A percentile compares a stretch with the other conserved stretches of the same genome.
Conservation (phyloP, 768 basidiomycete genomes). For the Lactarius psammicola region DNA sequence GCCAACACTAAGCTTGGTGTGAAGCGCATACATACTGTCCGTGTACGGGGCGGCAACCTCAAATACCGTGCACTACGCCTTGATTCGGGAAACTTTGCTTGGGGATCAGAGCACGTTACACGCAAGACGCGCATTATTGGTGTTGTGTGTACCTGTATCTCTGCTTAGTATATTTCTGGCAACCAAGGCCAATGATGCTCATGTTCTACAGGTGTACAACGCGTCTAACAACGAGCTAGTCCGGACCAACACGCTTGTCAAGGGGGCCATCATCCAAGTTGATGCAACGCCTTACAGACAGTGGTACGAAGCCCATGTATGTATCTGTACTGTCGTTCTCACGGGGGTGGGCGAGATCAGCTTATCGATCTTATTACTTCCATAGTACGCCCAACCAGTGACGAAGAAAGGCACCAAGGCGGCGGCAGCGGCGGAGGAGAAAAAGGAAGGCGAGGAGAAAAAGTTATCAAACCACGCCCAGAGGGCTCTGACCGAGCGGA, state of each 20-base stretch:
- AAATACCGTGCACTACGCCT: conserved; percentile 97
- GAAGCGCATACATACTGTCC: conserved; percentile 94
- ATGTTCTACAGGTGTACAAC: conserved; percentile 78
- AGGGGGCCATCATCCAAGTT: conserved; percentile 93
- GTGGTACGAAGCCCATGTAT: conserved; percentile 98
- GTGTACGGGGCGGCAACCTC: conserved; percentile 91
- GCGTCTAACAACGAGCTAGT: conserved; percentile 99
- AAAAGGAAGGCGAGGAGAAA: conserved; percentile 56
- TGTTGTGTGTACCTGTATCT: conserved; percentile 63
- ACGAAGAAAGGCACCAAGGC: conserved; percentile 82
- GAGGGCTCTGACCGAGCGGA: conserved; percentile 83
- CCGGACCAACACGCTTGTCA: conserved; percentile 98
- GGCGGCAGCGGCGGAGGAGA: conserved; percentile 47
- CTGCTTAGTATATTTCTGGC: neutral
- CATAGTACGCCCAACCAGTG: conserved; percentile 90
- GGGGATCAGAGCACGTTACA: conserved; percentile 93
- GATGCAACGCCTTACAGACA: conserved; percentile 99
- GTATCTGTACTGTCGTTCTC: conserved; percentile 37
- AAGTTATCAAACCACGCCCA: conserved; percentile 91
- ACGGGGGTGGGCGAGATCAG: conserved; percentile 6
- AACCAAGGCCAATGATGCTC: neutral
- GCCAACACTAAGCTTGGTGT: conserved; percentile 96
- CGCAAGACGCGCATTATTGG: conserved; percentile 94
- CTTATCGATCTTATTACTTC: conserved; percentile 14
- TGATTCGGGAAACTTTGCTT: conserved; percentile 97